A percentile compares a stretch with the other conserved stretches of the same genome.
These are phyloP conservation scores for Rickenella mellea DNA, from an alignment of 768 basidiomycete genomes.

Conservation along the genomic window DNA sequence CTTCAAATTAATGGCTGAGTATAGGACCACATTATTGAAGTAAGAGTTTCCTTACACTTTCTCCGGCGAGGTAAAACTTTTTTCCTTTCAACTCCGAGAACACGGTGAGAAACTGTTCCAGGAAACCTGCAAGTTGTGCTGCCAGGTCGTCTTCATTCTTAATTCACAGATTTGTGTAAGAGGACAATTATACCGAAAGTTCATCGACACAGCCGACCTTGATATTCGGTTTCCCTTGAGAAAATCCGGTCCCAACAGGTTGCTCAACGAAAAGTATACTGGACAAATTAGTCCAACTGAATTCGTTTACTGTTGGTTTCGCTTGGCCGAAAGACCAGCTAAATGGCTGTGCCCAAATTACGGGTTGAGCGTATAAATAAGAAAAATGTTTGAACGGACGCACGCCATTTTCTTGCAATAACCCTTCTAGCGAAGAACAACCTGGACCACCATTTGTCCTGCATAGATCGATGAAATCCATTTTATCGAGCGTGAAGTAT, in stretches of 20 bases:
- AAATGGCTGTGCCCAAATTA: conserved; percentile 48
- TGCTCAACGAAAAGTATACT: conserved; percentile 71
- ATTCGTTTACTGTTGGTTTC: conserved; percentile 51
- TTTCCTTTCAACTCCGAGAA: conserved; percentile 67
- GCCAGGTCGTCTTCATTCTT: conserved; percentile 51
- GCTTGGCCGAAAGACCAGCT: conserved; percentile 58
- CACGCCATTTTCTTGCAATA: conserved; percentile 70
- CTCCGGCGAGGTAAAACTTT: conserved; percentile 61
- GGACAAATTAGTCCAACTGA: conserved; percentile 75
- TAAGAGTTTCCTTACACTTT: conserved; percentile 47
- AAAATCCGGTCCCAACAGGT: conserved; percentile 73
- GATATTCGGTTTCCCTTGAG: conserved; percentile 58
- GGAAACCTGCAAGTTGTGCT: conserved; percentile 46
- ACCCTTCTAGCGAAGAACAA: conserved; percentile 64
- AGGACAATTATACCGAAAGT: neutral
- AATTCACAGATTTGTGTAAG: neutral
- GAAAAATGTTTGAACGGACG: conserved; percentile 11
- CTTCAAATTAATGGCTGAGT: conserved; percentile 21
- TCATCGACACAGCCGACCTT: neutral
- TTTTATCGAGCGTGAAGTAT: conserved; percentile 8
- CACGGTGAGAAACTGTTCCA: conserved; percentile 68
- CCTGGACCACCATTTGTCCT: conserved; percentile 82
- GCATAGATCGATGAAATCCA: neutral
- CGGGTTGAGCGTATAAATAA: neutral
- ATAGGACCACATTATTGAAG: neutral